Evolutionary conservation across 805 yeast genomes (phyloP), one percentile per base, ranked within the genome.

Genomic region (Zygosaccharomyces rouxii): DNA sequence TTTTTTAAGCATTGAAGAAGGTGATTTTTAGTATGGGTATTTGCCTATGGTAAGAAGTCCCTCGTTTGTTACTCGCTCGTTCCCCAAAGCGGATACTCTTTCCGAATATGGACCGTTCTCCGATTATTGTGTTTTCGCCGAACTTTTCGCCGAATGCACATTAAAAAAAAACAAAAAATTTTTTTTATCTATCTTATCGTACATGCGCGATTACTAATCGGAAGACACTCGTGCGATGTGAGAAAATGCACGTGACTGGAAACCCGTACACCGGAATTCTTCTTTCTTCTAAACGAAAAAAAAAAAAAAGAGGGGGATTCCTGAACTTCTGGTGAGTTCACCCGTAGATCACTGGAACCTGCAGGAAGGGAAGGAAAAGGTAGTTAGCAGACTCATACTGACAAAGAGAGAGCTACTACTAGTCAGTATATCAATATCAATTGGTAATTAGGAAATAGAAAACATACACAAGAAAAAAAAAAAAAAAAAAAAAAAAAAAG

Each of bases 181-280:
- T 25, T 25, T 25, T 25, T 25, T 25, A 25, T 25, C 28, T 33
- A 33, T 33, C 37, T 33, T 33, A 33, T 33, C 37, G 37, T 5
- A 6, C 19, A 33, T 14, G 37, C 19, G 19, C 21, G 37, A 16
- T 33, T 33, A 33, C 21, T 33, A 33, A 33, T 25, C 28, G 28
- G 26, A 25, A 25, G 28, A 25, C 11, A 3, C 10, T 25, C 28
- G 28, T 25, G 28, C 2, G 10, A 25, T 7, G 10, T 25, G 28
- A 25, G 1, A 4, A 9, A 7, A 25, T 9, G 10, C 28, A 25
- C 28, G 28, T 25, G 28, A 7, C 10, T 3, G 28, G 28, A 9
- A 7, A 25, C 37, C 35, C 37, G 28, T 26, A 29, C 35, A 30
- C 35, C 44, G 42, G 42, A 31, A 18, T 23, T 39, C 42, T 22